Conservation (phyloP, 139 green algal species). For the Coelastrella sp. region DNA sequence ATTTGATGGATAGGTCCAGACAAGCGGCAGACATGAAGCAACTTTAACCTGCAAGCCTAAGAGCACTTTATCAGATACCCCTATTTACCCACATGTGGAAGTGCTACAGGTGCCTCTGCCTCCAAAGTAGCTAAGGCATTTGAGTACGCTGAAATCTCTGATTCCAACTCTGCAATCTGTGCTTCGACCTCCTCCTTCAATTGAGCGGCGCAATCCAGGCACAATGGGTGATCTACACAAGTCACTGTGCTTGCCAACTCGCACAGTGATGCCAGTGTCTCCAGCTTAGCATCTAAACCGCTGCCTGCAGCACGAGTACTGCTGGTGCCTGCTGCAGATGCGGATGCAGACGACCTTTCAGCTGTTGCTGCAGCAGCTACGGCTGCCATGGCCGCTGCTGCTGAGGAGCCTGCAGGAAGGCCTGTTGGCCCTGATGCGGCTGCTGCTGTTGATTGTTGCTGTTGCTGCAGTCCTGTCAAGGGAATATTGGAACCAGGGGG, state of each 20-base stretch:
- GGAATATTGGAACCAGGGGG: background rate
- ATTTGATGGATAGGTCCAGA: too few species aligned
- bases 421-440: background rate
- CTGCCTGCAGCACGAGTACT: background rate
- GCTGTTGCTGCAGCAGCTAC: background rate
- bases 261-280: constrained; percentile 67
- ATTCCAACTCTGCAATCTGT: constrained; percentile 76
- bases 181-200: constrained; percentile 83
- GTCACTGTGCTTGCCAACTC: constrained; percentile 74
- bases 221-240: constrained; percentile 85
- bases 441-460: constrained; percentile 27
- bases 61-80: too few species aligned
- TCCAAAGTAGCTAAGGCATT: constrained; percentile 65
- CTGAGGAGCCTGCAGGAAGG: background rate
- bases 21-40: too few species aligned
- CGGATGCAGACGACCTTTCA: background rate
- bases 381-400: constrained; percentile 37
- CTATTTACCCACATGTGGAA: constrained; percentile 7
- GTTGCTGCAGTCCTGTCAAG: background rate
- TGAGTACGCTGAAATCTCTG: constrained; percentile 77
- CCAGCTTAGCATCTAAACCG: constrained; percentile 70
- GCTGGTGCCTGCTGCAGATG: background rate
- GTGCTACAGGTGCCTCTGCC: constrained; percentile 21
- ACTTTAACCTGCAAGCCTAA: too few species aligned
- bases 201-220: constrained; percentile 83